Evolutionary conservation across 352 stramenopile species (phyloP).

Genomic region (Phytophthora meadii): DNA sequence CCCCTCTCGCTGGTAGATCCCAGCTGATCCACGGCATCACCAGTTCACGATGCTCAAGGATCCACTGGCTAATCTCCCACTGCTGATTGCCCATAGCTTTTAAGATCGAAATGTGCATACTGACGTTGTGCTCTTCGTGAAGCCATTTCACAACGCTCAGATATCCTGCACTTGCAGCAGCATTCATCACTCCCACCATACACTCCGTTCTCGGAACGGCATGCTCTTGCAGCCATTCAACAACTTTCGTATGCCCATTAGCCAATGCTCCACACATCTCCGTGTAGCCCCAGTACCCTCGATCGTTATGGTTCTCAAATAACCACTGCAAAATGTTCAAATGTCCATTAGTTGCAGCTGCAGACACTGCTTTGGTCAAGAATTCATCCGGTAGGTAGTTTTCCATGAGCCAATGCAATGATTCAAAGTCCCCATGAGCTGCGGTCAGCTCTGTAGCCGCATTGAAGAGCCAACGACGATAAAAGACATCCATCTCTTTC

Average conservation of each 20-base stretch:
- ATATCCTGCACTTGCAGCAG: constrained; percentile 15
- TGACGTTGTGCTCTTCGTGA: constrained; percentile 21
- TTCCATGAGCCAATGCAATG: constrained; percentile 23
- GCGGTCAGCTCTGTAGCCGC: constrained; percentile 17
- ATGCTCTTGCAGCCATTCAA: constrained; percentile 23
- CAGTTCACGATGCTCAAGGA: constrained; percentile 26
- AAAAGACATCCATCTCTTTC: constrained; percentile 16
- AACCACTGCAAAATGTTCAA: constrained; percentile 29
- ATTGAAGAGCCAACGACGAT: constrained; percentile 31
- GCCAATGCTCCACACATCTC: constrained; percentile 25
- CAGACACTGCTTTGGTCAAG: constrained; percentile 27
- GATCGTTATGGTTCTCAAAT: constrained; percentile 17
- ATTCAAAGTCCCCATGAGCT: constrained; percentile 9
- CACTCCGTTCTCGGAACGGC: constrained; percentile 21
- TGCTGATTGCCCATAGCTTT: constrained; percentile 22
- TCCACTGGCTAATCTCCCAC: constrained; percentile 28
- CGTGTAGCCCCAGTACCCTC: constrained; percentile 27
- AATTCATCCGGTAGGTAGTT: constrained; percentile 24
- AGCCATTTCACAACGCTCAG: constrained; percentile 30
- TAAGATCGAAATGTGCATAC: constrained; percentile 4
- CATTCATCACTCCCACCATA: constrained; percentile 28
- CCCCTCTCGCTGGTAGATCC: constrained; percentile 24
- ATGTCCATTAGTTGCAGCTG: constrained; percentile 21
- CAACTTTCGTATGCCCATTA: constrained; percentile 12
- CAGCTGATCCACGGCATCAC: constrained; percentile 32